phyloP scores from a whole-genome alignment of 2,329 filamentous ascomycete species.

The Gaeumannomyces tritici region DNA sequence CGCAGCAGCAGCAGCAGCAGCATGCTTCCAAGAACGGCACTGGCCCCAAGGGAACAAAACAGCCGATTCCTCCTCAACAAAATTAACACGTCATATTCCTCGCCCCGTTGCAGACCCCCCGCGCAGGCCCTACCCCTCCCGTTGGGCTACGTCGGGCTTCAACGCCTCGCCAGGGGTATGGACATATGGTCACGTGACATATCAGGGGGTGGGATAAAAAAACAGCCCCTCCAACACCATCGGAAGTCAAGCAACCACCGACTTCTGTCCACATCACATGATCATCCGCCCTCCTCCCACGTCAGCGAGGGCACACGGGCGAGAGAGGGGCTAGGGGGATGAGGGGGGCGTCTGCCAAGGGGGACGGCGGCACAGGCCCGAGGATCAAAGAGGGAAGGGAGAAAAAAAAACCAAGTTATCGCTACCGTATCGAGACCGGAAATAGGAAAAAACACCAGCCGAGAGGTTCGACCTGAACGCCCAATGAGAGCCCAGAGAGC shows the following conservation, averaged over 20 bases:
- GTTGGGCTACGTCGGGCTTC: background rate
- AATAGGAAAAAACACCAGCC: background rate
- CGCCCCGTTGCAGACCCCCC: too few relatives aligned
- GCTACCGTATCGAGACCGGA: background rate
- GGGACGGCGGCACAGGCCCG: too few relatives aligned
- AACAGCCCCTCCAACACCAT: background rate
- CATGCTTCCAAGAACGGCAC: background rate
- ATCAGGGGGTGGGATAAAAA: background rate
- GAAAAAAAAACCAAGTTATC: background rate
- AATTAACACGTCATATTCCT: background rate
- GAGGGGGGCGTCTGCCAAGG: background rate
- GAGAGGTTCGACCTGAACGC: background rate
- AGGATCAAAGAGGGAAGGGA: background rate
- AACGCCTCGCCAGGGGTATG: background rate
- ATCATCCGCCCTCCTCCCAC: background rate
- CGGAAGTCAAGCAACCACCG: background rate
- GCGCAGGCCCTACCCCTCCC: background rate
- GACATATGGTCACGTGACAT: background rate
- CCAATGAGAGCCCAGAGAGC: conserved; percentile 7
- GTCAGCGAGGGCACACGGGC: background rate
- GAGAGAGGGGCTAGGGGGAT: too few relatives aligned
- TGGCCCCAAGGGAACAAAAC: background rate
- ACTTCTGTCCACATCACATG: background rate
- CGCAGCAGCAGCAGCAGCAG: background rate
- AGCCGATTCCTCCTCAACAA: background rate